Evolutionary conservation across 2,329 filamentous ascomycete genomes (phyloP), one percentile per base, ranked within the genome.

Genomic region (Aureobasidium sp.): DNA sequence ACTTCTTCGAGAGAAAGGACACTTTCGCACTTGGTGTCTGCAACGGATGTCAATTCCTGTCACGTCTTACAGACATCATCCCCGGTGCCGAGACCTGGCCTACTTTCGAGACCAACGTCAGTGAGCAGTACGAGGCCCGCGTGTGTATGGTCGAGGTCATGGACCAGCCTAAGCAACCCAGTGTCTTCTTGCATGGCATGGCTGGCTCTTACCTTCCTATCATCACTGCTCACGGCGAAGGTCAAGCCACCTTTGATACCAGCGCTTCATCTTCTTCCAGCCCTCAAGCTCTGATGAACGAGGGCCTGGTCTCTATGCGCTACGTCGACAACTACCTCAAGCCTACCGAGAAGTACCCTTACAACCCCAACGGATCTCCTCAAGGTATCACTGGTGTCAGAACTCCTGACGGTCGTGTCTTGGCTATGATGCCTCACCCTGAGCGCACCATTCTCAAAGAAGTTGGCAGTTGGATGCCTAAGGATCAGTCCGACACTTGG

Each of bases 31-130:
- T 99, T 0, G 94, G 94, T 68, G 91, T 97, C 37, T 97, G 94
- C 82, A 99, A 99, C 73, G 94, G 94, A 56, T 97, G 94, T 73
- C 94, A 99, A 76, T 96, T 97, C 85, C 80, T 97, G 44, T 89
- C 88, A 6, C 86, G 91, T 56, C 79, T 95, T 44, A 90, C 90
- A 71, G 85, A 88, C 64, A 79, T 96, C 59, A 95, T 97, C 66
- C 92, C 91, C 0, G 92, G 91, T n/a, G 85, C 91, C 0, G 74
- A 79, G 66, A 77, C 83, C 69, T 97, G 92, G 91, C 92, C 91
- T 2, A 88, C 84, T 27, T 97, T 97, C 75, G 88, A 93, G 63
- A 82, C 88, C 64, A 97, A 97, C 75, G 78, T 82, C 56, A 90
- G 86, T 71, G 87, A 93, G 73, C 92, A 96, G 76, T 97, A 96